A percentile compares a stretch with the other conserved stretches of the same genome.
Conservation (phyloP, 23 red algal species). For the Gracilaria vermiculophylla region DNA sequence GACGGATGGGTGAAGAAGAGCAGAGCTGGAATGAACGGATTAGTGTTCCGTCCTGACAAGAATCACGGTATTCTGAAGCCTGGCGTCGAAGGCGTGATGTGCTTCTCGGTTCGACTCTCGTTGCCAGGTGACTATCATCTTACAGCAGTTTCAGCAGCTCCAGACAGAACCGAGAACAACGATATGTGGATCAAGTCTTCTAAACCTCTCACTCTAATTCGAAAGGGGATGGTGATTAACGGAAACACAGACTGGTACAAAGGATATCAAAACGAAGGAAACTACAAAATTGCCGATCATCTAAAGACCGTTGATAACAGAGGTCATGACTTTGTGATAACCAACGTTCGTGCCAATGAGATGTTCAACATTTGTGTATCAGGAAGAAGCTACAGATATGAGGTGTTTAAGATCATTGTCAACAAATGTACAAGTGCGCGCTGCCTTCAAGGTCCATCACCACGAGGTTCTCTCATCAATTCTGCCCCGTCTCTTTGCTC, state of each 20-base stretch:
- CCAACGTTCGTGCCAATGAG: not conserved
- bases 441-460: not conserved
- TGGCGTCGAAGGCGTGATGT: conserved; percentile 16
- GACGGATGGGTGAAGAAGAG: conserved; percentile 17
- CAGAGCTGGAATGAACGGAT: not conserved
- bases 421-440: not conserved
- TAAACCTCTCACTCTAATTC: not conserved
- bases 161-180: conserved; percentile 37
- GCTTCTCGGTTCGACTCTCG: not conserved
- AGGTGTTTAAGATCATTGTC: conserved; percentile 13
- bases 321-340: conserved; percentile 15
- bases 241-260: conserved; percentile 32
- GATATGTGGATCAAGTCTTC: conserved; percentile 36
- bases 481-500: not conserved
- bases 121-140: conserved; percentile 12
- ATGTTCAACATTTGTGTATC: conserved; percentile 4
- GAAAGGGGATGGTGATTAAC: not conserved
- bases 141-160: conserved; percentile 14
- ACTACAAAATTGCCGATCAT: not conserved
- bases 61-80: conserved; percentile 9
- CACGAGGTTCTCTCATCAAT: not conserved
- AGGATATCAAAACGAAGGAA: conserved; percentile 40
- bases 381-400: conserved; percentile 26
- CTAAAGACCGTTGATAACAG: conserved; percentile 4
- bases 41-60: conserved; percentile 5